A percentile compares a stretch with the other conserved stretches of the same genome.
Conservation (phyloP, 345 rosid genomes). For the Stellera chamaejasme region DNA sequence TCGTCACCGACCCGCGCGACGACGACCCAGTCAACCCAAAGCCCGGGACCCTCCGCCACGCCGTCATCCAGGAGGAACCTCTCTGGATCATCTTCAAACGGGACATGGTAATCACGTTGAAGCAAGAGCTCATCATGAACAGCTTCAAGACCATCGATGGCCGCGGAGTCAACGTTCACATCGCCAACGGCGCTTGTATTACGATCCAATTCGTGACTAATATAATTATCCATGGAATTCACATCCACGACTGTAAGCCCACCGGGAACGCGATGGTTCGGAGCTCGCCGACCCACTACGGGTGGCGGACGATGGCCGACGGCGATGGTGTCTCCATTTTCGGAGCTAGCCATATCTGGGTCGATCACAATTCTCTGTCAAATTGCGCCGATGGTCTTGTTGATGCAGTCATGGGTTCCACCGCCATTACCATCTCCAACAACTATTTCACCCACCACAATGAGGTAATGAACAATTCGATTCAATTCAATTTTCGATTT, state of each 20-base stretch:
- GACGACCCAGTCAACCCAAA: slow-evolving; percentile 60
- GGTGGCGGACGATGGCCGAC: slow-evolving; percentile 77
- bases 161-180: slow-evolving; percentile 57
- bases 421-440: slow-evolving; percentile 66
- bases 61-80: slow-evolving; percentile 67
- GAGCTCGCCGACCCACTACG: slow-evolving; percentile 77
- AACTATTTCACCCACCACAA: slow-evolving; percentile 74
- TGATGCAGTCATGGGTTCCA: slow-evolving; percentile 63
- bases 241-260: slow-evolving; percentile 62
- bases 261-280: slow-evolving; percentile 84
- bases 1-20: slow-evolving; percentile 50
- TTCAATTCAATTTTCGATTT: not conserved
- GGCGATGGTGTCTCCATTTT: slow-evolving; percentile 75
- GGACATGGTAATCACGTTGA: slow-evolving; percentile 69
- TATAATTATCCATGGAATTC: slow-evolving; percentile 62
- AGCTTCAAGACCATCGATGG: slow-evolving; percentile 83
- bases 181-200: slow-evolving; percentile 54
- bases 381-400: slow-evolving; percentile 79
- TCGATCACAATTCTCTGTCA: slow-evolving; percentile 83
- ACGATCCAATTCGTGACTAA: slow-evolving; percentile 70
- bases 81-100: slow-evolving; percentile 75
- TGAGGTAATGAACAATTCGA: slow-evolving; percentile 28
- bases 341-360: slow-evolving; percentile 82
- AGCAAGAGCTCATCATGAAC: slow-evolving; percentile 77
- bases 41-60: slow-evolving; percentile 77